Evolutionary conservation across 1,139 yeast genomes (phyloP).

Genomic region (Barnettozyma hawaiiensis): DNA sequence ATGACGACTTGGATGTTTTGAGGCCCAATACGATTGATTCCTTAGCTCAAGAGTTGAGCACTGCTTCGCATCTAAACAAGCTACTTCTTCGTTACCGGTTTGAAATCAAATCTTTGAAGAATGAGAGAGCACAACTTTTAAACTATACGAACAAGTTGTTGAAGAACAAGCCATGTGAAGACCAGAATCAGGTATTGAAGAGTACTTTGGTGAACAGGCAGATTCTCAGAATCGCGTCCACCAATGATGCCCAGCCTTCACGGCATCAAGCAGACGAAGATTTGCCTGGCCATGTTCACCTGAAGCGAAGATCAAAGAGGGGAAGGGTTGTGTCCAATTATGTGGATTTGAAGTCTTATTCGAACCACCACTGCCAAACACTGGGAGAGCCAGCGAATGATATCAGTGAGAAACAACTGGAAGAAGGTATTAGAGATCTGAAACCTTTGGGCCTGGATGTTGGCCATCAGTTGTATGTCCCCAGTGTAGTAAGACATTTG

Average conservation of each 20-base stretch:
- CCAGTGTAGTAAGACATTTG: neutral
- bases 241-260: neutral
- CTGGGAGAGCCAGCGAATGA: neutral
- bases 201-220: constrained; percentile 22
- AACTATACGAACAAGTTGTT: constrained; percentile 22
- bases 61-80: constrained; percentile 15
- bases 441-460: neutral
- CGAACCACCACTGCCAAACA: neutral
- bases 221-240: constrained; percentile 21
- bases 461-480: neutral
- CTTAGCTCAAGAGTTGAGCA: constrained; percentile 14
- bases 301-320: neutral
- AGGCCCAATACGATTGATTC: constrained; percentile 8
- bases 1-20: neutral
- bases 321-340: constrained; percentile 17
- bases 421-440: neutral
- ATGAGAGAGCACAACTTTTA: constrained; percentile 24
- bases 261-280: neutral
- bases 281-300: neutral
- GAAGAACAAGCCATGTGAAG: constrained; percentile 14
- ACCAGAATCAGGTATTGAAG: constrained; percentile 22
- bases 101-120: constrained; percentile 20
- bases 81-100: constrained; percentile 12
- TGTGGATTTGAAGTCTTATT: constrained; percentile 13
- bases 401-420: neutral